Percentiles rank a stretch among this genome's conserved stretches.
Conservation (phyloP, 345 rosid genomes). For the Anastatica hierochuntica region DNA sequence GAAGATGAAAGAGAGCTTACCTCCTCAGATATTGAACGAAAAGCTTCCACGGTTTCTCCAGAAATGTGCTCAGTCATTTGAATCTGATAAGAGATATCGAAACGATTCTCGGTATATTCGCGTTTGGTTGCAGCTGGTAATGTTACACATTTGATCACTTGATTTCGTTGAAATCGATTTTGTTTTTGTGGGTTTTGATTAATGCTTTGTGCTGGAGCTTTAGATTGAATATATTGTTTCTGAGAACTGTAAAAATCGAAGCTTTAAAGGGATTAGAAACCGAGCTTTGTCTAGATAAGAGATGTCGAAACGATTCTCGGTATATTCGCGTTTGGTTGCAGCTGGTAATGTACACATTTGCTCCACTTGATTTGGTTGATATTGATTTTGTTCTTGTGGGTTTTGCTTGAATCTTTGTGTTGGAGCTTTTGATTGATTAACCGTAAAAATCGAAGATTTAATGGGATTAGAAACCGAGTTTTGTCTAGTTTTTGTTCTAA, state of each 20-base stretch:
- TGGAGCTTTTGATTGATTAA: too few species aligned
- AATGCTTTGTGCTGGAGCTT: not conserved
- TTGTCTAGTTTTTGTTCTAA: too few species aligned
- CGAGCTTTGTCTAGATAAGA: too few species aligned
- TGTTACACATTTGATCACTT: not conserved
- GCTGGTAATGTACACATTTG: conserved; percentile 39
- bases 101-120: conserved; percentile 81
- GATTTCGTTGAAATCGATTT: conserved; percentile 1
- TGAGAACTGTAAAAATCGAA: too few species aligned
- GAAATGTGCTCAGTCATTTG: conserved; percentile 64
- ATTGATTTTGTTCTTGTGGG: conserved; percentile 1
- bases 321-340: conserved; percentile 88
- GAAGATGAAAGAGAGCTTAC: conserved; percentile 59
- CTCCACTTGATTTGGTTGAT: not conserved
- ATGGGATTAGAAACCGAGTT: too few species aligned
- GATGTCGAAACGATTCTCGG: conserved; percentile 67
- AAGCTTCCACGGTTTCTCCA: conserved; percentile 89
- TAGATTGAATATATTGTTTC: too few species aligned
- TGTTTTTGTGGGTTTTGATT: not conserved
- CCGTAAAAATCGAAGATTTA: too few species aligned
- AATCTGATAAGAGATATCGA: conserved; percentile 61
- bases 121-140: conserved; percentile 90
- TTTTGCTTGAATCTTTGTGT: not conserved
- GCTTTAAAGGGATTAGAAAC: too few species aligned
- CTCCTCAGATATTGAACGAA: conserved; percentile 40